Percentiles rank a stretch among this genome's conserved stretches.
Conservation (phyloP, 1,284 basidiomycete species). For the Flammula alnicola region DNA sequence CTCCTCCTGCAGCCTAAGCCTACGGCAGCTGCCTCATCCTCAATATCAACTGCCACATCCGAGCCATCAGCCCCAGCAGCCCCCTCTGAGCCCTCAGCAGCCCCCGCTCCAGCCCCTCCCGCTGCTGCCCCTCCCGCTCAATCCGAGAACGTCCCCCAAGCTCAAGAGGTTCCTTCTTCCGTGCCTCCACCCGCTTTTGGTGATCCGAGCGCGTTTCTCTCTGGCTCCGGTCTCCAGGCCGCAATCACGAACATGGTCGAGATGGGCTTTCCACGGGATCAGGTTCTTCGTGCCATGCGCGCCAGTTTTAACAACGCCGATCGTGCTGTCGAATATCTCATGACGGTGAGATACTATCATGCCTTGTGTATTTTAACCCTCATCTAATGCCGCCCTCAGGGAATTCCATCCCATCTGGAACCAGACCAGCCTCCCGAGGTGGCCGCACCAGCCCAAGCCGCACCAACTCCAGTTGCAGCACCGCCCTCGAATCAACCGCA, state of each 20-base stretch:
- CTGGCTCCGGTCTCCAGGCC: conserved; percentile 74
- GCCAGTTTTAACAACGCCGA: conserved; percentile 99
- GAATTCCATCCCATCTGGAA: conserved; percentile 80
- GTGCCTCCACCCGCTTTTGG: conserved; percentile 45
- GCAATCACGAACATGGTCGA: conserved; percentile 86
- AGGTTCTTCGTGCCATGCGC: conserved; percentile 86
- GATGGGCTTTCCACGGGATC: conserved; percentile 93
- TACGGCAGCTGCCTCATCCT: conserved; percentile 34
- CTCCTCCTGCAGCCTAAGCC: conserved; percentile 61
- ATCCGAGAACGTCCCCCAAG: conserved; percentile 24
- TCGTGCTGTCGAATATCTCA: conserved; percentile 95
- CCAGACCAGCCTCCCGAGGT: conserved; percentile 46
- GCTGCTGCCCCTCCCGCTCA: conserved; percentile 37
- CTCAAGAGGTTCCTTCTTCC: conserved; percentile 40
- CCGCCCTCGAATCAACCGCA: conserved; percentile 38
- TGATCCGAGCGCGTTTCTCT: conserved; percentile 66
- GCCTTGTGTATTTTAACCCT: conserved; percentile 5
- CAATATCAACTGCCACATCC: conserved; percentile 23
- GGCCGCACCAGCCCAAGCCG: conserved; percentile 37
- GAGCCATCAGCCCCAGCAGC: conserved; percentile 29
- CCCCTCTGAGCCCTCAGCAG: conserved; percentile 32
- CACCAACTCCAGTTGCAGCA: conserved; percentile 43
- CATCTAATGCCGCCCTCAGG: conserved; percentile 46
- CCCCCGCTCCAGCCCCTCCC: conserved; percentile 39
- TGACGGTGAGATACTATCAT: conserved; percentile 74